Evolutionary conservation across 768 basidiomycete species (phyloP).

Genomic region (Exidia glandulosa): DNA sequence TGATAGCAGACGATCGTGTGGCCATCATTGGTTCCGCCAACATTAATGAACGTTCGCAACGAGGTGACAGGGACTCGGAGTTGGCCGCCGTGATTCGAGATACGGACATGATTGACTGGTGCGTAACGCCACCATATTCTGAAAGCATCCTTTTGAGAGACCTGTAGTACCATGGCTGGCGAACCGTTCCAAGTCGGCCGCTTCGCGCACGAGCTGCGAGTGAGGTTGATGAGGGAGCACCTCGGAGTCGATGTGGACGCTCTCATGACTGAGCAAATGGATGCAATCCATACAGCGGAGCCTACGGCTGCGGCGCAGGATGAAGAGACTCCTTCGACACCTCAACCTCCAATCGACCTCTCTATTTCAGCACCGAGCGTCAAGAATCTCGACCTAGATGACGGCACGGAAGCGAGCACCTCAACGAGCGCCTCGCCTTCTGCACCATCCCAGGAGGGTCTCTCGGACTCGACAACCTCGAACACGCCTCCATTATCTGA

Average conservation of each 20-base stretch:
- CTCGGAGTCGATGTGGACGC: constrained; percentile 90
- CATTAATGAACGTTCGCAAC: constrained; percentile 92
- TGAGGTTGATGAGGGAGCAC: constrained; percentile 95
- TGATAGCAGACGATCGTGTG: constrained; percentile 88
- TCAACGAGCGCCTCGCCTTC: background rate
- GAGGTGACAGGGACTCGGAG: constrained; percentile 96
- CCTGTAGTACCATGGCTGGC: constrained; percentile 78
- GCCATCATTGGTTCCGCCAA: constrained; percentile 95
- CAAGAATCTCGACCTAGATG: background rate
- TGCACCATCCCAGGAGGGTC: background rate
- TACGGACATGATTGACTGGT: constrained; percentile 95
- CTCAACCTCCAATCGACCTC: background rate
- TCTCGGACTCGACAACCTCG: background rate
- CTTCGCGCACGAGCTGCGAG: constrained; percentile 87
- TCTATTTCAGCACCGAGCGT: background rate
- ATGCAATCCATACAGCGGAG: constrained; percentile 8
- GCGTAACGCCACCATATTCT: constrained; percentile 12
- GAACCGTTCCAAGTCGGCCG: constrained; percentile 91
- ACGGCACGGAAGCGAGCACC: background rate
- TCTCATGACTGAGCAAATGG: constrained; percentile 57
- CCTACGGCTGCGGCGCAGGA: constrained; percentile 5
- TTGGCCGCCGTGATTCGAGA: constrained; percentile 87
- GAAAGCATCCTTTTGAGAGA: background rate
- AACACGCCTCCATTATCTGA: background rate
- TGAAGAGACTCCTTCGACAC: background rate